A percentile compares a stretch with the other conserved stretches of the same genome.
phyloP scores from a whole-genome alignment of 768 basidiomycete species.

The Kwoniella sp. region DNA sequence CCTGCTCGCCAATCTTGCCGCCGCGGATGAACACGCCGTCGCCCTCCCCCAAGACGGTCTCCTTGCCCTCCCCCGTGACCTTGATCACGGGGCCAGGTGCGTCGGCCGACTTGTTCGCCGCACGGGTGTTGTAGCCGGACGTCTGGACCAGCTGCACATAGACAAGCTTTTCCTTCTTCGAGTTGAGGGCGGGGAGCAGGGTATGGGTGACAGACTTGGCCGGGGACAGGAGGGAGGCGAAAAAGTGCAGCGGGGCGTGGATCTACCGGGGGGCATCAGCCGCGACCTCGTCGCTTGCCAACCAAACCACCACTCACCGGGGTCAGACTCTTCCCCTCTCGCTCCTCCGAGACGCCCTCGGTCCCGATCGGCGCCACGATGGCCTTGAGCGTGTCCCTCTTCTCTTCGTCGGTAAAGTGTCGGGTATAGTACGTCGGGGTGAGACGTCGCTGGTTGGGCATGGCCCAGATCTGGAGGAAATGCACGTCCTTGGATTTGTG shows the following conservation, averaged over 20 bases:
- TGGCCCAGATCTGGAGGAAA: constrained; percentile 69
- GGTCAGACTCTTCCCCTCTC: constrained; percentile 73
- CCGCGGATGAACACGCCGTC: constrained; percentile 76
- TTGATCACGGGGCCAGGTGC: constrained; percentile 58
- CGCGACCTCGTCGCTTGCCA: background rate
- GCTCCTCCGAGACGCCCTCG: constrained; percentile 58
- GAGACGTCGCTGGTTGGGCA: constrained; percentile 56
- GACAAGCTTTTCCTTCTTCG: constrained; percentile 55
- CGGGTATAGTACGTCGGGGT: constrained; percentile 78
- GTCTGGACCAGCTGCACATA: constrained; percentile 85
- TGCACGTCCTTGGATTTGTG: constrained; percentile 49
- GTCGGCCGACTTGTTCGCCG: constrained; percentile 36
- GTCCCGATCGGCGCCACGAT: constrained; percentile 71
- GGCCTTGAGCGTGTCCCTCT: constrained; percentile 64
- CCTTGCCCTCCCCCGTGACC: constrained; percentile 53
- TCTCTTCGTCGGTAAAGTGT: constrained; percentile 76
- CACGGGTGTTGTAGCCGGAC: constrained; percentile 68
- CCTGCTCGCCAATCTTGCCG: constrained; percentile 51
- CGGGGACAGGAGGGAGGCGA: constrained; percentile 67
- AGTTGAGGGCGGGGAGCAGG: constrained; percentile 48
- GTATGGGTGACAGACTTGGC: constrained; percentile 57
- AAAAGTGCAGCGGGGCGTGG: constrained; percentile 53
- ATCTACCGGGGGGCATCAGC: constrained; percentile 21
- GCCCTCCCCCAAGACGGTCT: constrained; percentile 69
- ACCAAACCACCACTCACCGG: constrained; percentile 54